Evolutionary conservation across 148 eudicot species (phyloP).

Genomic region (Nyssa sinensis): DNA sequence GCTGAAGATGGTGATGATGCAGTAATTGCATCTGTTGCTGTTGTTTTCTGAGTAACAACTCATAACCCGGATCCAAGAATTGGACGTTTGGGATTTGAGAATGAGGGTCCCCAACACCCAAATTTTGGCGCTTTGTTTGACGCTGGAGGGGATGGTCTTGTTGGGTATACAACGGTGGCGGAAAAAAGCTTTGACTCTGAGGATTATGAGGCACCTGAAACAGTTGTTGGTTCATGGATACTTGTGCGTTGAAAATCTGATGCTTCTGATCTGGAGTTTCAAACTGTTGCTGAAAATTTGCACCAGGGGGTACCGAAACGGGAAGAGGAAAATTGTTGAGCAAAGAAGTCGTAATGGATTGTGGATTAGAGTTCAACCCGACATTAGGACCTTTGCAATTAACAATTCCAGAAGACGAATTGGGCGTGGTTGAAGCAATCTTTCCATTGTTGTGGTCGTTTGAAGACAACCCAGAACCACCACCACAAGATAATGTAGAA

Average conservation of each 20-base stretch:
- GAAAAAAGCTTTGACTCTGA: not conserved
- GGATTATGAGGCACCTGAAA: not conserved
- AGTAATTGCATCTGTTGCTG: conserved; percentile 12
- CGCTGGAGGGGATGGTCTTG: conserved; percentile 23
- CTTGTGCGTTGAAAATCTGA: conserved; percentile 25
- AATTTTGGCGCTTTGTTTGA: conserved; percentile 30
- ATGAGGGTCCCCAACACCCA: conserved; percentile 17
- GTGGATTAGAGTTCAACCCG: not conserved
- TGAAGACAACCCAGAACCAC: not conserved
- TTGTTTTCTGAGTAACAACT: conserved; percentile 21
- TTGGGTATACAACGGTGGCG: not conserved
- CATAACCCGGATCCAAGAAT: conserved; percentile 22
- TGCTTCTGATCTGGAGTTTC: conserved; percentile 27
- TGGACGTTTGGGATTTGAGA: conserved; percentile 17
- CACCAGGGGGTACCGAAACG: too few species aligned
- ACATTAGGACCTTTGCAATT: not conserved
- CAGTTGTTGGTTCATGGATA: conserved; percentile 12
- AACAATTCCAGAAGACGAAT: too few species aligned
- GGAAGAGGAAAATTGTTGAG: not conserved
- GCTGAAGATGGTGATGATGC: conserved; percentile 19
- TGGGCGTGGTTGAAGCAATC: not conserved
- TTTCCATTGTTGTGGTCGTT: not conserved
- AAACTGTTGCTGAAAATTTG: conserved; percentile 13
- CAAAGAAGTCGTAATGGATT: conserved; percentile 14
- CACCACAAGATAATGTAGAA: too few species aligned